phyloP scores from a whole-genome alignment of 768 basidiomycete genomes.

The Coprinopsis sp. region DNA sequence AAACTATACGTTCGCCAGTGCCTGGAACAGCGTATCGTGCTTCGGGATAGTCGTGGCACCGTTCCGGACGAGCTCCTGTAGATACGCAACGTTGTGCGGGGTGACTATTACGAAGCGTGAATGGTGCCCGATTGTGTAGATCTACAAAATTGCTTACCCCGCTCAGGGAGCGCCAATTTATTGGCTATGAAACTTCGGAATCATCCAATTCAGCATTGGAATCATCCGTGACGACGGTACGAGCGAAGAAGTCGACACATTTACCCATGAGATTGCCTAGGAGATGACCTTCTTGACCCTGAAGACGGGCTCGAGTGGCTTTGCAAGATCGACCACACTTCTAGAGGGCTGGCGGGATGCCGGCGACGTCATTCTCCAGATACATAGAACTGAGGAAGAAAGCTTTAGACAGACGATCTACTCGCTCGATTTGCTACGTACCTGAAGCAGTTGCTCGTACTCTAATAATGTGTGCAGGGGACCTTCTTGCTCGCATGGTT shows the following conservation, averaged over 20 bases:
- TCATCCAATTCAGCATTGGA: slow-evolving; percentile 95
- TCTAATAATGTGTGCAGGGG: slow-evolving; percentile 93
- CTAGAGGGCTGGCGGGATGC: slow-evolving; percentile 94
- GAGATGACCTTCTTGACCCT: slow-evolving; percentile 97
- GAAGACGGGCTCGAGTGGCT: slow-evolving; percentile 94
- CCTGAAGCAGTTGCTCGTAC: slow-evolving; percentile 94
- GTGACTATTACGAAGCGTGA: slow-evolving; percentile 57
- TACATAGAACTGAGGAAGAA: slow-evolving; percentile 84
- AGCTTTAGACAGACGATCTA: not conserved
- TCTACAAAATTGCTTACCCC: slow-evolving; percentile 55
- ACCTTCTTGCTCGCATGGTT: slow-evolving; percentile 92
- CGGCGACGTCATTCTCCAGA: slow-evolving; percentile 99
- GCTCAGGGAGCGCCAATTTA: slow-evolving; percentile 95
- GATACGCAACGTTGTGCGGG: slow-evolving; percentile 91
- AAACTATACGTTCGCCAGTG: slow-evolving; percentile 93
- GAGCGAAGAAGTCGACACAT: slow-evolving; percentile 98
- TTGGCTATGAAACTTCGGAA: slow-evolving; percentile 99
- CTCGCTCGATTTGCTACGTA: slow-evolving; percentile 25
- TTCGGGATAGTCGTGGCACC: slow-evolving; percentile 95
- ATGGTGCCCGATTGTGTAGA: not conserved
- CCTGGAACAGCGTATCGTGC: slow-evolving; percentile 96
- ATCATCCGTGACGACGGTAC: slow-evolving; percentile 98
- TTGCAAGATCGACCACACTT: slow-evolving; percentile 98
- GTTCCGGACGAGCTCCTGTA: slow-evolving; percentile 92
- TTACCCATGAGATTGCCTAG: slow-evolving; percentile 99